phyloP scores from a whole-genome alignment of 768 basidiomycete genomes.

The Infundibulicybe gibba region DNA sequence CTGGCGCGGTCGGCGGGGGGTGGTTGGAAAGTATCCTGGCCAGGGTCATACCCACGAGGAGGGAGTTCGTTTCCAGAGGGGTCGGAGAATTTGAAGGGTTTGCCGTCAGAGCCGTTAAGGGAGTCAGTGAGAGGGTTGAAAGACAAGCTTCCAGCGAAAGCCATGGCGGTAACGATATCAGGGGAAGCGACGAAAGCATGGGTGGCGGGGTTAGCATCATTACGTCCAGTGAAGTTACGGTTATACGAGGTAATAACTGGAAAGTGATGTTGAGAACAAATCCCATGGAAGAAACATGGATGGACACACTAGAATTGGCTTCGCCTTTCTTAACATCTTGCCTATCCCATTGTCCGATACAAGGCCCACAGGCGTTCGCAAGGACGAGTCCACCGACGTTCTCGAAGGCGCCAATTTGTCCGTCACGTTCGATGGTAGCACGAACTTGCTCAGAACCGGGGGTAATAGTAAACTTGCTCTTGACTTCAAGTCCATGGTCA shows the following conservation, averaged over 20 bases:
- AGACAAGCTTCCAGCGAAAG: slow-evolving; percentile 88
- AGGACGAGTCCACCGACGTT: slow-evolving; percentile 87
- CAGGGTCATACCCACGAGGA: slow-evolving; percentile 93
- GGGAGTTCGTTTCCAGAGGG: slow-evolving; percentile 92
- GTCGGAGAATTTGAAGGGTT: slow-evolving; percentile 94
- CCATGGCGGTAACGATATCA: slow-evolving; percentile 94
- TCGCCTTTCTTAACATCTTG: slow-evolving; percentile 96
- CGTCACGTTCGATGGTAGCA: slow-evolving; percentile 96
- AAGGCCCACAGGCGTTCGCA: slow-evolving; percentile 98
- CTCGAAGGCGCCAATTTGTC: slow-evolving; percentile 87
- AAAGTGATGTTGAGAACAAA: slow-evolving; percentile 8
- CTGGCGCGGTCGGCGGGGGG: slow-evolving; percentile 82
- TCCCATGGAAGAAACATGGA: neutral
- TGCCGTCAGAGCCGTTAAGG: slow-evolving; percentile 87
- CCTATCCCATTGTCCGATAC: slow-evolving; percentile 99
- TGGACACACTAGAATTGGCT: slow-evolving; percentile 82
- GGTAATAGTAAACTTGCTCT: slow-evolving; percentile 97
- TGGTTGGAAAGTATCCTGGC: slow-evolving; percentile 95
- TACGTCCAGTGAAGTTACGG: slow-evolving; percentile 99
- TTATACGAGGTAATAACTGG: slow-evolving; percentile 98
- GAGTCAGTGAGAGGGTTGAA: slow-evolving; percentile 97
- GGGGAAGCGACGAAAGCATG: slow-evolving; percentile 95
- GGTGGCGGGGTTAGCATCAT: slow-evolving; percentile 98
- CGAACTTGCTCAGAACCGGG: slow-evolving; percentile 98
- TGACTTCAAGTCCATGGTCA: slow-evolving; percentile 79